Evolutionary conservation across 257 asterid genomes (phyloP).

Genomic region (Agastache rugosa): DNA sequence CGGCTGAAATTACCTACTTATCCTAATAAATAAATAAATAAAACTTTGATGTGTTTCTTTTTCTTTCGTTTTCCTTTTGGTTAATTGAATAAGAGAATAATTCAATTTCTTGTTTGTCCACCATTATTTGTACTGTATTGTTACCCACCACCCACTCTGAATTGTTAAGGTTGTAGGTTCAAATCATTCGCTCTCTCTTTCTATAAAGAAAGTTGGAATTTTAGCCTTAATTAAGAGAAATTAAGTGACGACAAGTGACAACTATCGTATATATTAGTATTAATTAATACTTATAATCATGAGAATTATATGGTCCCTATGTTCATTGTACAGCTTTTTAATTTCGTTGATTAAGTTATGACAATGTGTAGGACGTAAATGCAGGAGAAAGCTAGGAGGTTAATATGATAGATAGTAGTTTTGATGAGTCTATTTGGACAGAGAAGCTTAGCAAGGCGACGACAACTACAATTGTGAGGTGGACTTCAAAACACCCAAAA

Average conservation of each 20-base stretch:
- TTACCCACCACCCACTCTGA: too few relatives aligned
- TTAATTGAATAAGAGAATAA: too few relatives aligned
- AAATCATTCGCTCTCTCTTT: too few relatives aligned
- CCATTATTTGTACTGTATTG: too few relatives aligned
- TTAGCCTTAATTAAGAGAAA: neutral
- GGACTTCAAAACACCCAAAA: conserved; percentile 14
- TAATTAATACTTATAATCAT: neutral
- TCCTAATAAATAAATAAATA: too few relatives aligned
- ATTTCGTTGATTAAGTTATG: neutral
- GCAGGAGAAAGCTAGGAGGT: conserved; percentile 13
- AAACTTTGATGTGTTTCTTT: too few relatives aligned
- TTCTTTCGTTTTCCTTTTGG: neutral
- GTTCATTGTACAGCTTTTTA: neutral
- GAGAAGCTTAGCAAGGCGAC: conserved; percentile 13
- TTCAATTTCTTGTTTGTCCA: neutral
- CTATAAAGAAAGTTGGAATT: neutral
- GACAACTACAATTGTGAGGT: conserved; percentile 19
- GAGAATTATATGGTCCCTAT: conserved; percentile 9
- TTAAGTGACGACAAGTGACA: conserved; percentile 1
- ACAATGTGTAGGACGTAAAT: neutral
- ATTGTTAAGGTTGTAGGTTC: neutral
- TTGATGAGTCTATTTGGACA: conserved; percentile 18
- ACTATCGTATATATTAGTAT: neutral
- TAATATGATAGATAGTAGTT: conserved; percentile 34
- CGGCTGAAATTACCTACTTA: too few relatives aligned